Evolutionary conservation across 352 stramenopile genomes (phyloP).

Genomic region (Globisporangium apiculatum): DNA sequence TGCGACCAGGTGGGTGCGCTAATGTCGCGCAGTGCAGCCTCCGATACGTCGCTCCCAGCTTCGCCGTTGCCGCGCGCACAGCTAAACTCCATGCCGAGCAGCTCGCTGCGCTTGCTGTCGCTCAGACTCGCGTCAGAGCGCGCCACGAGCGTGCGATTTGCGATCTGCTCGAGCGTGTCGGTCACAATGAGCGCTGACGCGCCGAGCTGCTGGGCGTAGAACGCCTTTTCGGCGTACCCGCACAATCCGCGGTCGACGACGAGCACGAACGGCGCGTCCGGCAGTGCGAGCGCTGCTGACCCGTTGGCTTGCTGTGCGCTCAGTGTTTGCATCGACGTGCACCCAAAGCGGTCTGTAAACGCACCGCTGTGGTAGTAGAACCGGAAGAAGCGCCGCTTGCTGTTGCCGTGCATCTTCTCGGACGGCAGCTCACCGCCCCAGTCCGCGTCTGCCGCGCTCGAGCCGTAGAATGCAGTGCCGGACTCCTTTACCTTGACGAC

Average conservation of each 20-base stretch:
- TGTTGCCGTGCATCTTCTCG: constrained; percentile 35
- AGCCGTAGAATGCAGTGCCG: constrained; percentile 53
- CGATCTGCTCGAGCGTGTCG: constrained; percentile 65
- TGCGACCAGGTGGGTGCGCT: constrained; percentile 20
- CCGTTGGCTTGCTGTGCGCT: constrained; percentile 11
- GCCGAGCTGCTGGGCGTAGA: constrained; percentile 57
- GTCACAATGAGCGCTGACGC: constrained; percentile 64
- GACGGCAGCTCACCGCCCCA: constrained; percentile 47
- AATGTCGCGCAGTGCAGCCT: constrained; percentile 23
- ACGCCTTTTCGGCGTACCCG: constrained; percentile 71
- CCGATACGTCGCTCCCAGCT: constrained; percentile 10
- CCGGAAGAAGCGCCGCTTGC: constrained; percentile 36
- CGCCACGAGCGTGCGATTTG: constrained; percentile 38
- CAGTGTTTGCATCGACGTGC: constrained; percentile 28
- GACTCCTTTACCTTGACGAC: constrained; percentile 52
- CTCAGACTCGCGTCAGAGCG: constrained; percentile 17
- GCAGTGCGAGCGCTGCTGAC: constrained; percentile 12
- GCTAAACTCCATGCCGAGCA: constrained; percentile 45
- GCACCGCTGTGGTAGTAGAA: constrained; percentile 38
- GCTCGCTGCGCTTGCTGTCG: constrained; percentile 11
- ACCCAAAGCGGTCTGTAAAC: constrained; percentile 46
- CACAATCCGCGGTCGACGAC: constrained; percentile 67
- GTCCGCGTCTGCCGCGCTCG: constrained; percentile 30
- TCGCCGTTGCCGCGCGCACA: constrained; percentile 44
- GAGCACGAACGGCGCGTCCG: constrained; percentile 43